Evolutionary conservation across 2,329 filamentous ascomycete species (phyloP), one percentile per base, ranked within the genome.

Genomic region (Verticillium nonalfalfae): DNA sequence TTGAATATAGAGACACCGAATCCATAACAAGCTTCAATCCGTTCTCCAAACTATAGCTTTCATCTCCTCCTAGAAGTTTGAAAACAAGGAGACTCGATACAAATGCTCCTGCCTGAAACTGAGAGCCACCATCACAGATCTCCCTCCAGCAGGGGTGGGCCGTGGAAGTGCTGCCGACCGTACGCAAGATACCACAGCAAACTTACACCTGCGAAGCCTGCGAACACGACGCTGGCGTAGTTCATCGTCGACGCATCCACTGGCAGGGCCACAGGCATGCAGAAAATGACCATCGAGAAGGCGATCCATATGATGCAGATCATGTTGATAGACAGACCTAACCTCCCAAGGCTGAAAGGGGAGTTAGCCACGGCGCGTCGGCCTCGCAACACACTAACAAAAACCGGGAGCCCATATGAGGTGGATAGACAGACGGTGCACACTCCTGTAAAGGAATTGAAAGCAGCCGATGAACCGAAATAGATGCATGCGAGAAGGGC

Each of bases 391-490:
- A 93, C 75, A 11, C 82, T 89, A 61, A 93, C 87, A 10, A 92
- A 74, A 60, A 93, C 91, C 0, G 90, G 90, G 14, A 92, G 80
- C 14, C 87, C 89, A 72, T 93, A 93, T 0, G 88, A 91, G 4
- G 87, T 86, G 0, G 86, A 89, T 0, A 93, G 82, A 66, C 89
- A 92, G 70, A 93, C 92, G 4, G 90, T 93, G 1, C 90, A 90
- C 1, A 92, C 89, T 33, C 90, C 89, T 0, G 90, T 93, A 73
- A 93, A 93, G 10, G 85, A 88, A 77, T 89, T 90, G 77, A 93
- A 93, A 0, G 90, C 90, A 0, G 89, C 88, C 0, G 85, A 83
- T 1, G 87, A 90, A 10, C 90, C 90, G 65, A 93, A 91, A 76
- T 91, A 93, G 73, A 93, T 92, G 66, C 90, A 80, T 0, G 90